Base-by-base conservation (phyloP, 371 early-diverging fungal genomes). In the Rhizopus sp. region DNA sequence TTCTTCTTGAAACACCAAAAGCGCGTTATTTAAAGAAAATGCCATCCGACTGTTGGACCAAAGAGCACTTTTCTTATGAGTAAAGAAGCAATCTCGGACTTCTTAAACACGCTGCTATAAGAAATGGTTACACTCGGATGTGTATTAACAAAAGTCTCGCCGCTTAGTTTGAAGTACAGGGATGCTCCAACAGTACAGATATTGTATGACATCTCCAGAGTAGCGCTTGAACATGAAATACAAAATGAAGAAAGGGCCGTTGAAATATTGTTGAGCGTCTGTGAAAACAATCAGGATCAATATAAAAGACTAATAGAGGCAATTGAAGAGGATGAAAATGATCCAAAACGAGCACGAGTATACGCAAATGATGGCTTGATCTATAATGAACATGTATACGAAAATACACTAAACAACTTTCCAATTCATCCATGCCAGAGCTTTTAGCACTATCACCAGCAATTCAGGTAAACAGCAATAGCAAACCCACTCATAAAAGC, bases 121-220 rank as follows among this genome's bases (percentile, higher is more conserved):
- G 50, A 47, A 30, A 60, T 60, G 55, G 60, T 50, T 54, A 54
- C 55, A 42, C 44, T 60, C 16, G 55, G 42, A 44, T 60, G 49
- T 50, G 50, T 60, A 50, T 44, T 55, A 30, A 54, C 38, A 42
- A 46, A 61, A 55, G 45, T 6, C 32, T 61, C 55, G 29, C 46
- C 55, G 17, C 51, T 61, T 61, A 29, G 62, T 44, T 55, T 55
- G 45, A 45, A 61, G 47, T 40, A 55, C 53, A 61, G 52, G 30
- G 42, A 61, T 45, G 61, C 55, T 45, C 56, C 51, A 50, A 61
- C 62, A 39, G 45, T 55, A 16, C 32, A 61, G 29, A 55, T 61
- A 39, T 51, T 61, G 37, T 55, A 51, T 51, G 50, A 29, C 4
- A 55, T 61, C 35, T 35, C 51, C 23, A 61, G 30, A 51, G 56